Conservation (phyloP, 2,329 filamentous ascomycete genomes). For the Pseudogymnoascus sp. region DNA sequence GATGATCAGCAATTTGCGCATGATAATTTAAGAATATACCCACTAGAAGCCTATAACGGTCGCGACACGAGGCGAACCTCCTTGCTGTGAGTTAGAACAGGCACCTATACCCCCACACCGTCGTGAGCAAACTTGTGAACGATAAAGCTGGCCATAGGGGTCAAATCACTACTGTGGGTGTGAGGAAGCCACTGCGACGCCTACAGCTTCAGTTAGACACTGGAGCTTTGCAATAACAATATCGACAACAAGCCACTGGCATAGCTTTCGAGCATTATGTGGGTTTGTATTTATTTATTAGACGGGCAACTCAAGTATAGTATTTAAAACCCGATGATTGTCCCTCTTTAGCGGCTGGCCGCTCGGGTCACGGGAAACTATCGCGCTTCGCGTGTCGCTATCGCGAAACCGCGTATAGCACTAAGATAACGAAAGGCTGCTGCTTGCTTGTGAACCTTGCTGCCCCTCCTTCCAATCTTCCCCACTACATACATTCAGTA, state of each 20-base stretch:
- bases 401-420: not conserved
- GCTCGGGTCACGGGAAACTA: not conserved
- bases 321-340: slow-evolving; percentile 12
- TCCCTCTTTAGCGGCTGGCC: slow-evolving; percentile 17
- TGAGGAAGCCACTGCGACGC: not conserved
- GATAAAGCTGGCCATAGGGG: not conserved
- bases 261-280: not conserved
- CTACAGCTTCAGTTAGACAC: not conserved
- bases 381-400: not conserved
- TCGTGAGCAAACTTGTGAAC: not conserved
- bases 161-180: not conserved
- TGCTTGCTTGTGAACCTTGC: not conserved
- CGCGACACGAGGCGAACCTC: not conserved
- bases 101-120: too few relatives aligned
- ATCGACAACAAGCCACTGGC: not conserved
- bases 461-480: slow-evolving; percentile 1
- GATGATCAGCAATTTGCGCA: not conserved
- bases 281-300: not conserved
- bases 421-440: not conserved
- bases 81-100: not conserved
- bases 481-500: not conserved
- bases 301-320: not conserved
- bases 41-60: not conserved
- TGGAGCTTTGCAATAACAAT: not conserved
- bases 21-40: not conserved